phyloP scores from a whole-genome alignment of 768 basidiomycete species.

The Rossbeevera mucosa region DNA sequence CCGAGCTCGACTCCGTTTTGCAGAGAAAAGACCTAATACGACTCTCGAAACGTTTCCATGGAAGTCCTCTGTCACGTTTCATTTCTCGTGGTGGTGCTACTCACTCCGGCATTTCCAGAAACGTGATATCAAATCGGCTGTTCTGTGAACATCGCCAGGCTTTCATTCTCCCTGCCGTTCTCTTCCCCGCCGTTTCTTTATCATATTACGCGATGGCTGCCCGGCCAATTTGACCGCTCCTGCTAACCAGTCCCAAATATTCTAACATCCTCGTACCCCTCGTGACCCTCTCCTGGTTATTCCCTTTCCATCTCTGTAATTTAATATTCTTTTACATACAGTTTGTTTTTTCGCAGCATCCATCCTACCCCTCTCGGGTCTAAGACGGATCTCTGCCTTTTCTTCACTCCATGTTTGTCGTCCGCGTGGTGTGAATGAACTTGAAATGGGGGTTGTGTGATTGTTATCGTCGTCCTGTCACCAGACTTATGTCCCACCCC shows the following conservation, averaged over 20 bases:
- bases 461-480: conserved; percentile 9
- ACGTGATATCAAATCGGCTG: conserved; percentile 29
- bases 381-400: conserved; percentile 28
- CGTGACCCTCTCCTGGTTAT: conserved; percentile 14
- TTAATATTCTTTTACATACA: conserved; percentile 31
- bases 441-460: neutral
- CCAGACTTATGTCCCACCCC: conserved; percentile 18
- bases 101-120: conserved; percentile 29
- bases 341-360: conserved; percentile 13
- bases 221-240: conserved; percentile 29
- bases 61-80: conserved; percentile 20
- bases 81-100: conserved; percentile 9
- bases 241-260: too few relatives aligned
- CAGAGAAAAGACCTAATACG: neutral
- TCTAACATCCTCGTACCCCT: too few relatives aligned
- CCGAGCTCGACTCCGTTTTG: neutral
- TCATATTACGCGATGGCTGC: conserved; percentile 26
- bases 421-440: conserved; percentile 13
- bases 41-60: conserved; percentile 19
- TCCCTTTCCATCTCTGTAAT: conserved; percentile 21
- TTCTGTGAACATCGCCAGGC: conserved; percentile 30
- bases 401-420: conserved; percentile 25
- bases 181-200: conserved; percentile 16
- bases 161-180: conserved; percentile 19
- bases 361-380: conserved; percentile 25